Base-by-base conservation (phyloP, 495 filamentous ascomycete species). In the Aspergillus carlsbadensis region DNA sequence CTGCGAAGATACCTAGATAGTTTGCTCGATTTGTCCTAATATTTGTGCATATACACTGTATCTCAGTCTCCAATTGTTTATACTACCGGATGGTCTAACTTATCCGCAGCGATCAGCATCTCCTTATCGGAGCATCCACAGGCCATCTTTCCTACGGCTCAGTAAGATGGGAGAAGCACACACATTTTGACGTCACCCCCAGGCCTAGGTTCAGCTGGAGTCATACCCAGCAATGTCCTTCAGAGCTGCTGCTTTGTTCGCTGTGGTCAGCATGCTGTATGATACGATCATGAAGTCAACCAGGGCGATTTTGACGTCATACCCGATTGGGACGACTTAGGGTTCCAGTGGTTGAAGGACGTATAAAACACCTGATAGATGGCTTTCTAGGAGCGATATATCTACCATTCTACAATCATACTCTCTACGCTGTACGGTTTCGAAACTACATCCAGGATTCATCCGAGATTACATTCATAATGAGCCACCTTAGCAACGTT, bases 401-500 rank as follows among this genome's bases (percentile, higher is more conserved):
- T 45, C 14, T 45, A 11, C 15, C n/a, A n/a, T n/a, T n/a, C n/a
- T n/a, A n/a, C n/a, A n/a, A n/a, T n/a, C n/a, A n/a, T n/a, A n/a
- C n/a, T n/a, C n/a, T n/a, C n/a, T 24, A 24, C 42, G 3, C 41
- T 44, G 3, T 29, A 29, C 26, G 8, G 8, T 29, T 29, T 8
- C 26, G 26, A 37, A 31, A 15, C 14, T 18, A 51, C 47, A 14
- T 31, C n/a, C n/a, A 41, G 4, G 3, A 8, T 29, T 29, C 8
- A 29, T 3, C 26, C 26, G 26, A 29, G 26, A 29, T 4, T 29
- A 39, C 35, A 26, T 49, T 35, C 66, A 80, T 24, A 55, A 87
- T 86, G 84, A 81, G 79, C 26, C 72, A 74, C 33, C 62, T 70
- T 3, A 63, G 63, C 48, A 86, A 88, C 70, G 66, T 84, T n/a